Evolutionary conservation across 805 yeast genomes (phyloP).

Genomic region (Barnettozyma populi): DNA sequence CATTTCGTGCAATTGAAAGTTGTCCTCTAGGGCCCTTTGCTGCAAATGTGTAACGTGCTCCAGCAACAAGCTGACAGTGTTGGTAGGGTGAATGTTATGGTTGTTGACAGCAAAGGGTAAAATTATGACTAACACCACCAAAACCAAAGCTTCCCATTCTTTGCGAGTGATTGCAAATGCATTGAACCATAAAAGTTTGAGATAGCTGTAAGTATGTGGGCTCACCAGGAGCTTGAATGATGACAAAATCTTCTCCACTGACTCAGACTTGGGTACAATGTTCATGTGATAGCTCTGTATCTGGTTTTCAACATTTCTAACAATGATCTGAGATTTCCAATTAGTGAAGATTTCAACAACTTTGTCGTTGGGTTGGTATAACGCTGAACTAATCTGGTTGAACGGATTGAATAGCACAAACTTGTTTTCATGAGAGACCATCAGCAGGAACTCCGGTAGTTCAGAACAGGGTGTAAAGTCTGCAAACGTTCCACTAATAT

Average conservation of each 20-base stretch:
- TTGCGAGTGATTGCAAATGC: conserved; percentile 39
- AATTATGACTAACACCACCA: conserved; percentile 43
- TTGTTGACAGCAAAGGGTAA: conserved; percentile 38
- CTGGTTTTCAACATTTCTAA: conserved; percentile 5
- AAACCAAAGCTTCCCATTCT: conserved; percentile 59
- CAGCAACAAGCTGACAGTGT: conserved; percentile 11
- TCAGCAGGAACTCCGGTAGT: conserved; percentile 40
- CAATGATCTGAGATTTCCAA: conserved; percentile 16
- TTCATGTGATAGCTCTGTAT: conserved; percentile 30
- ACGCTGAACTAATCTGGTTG: conserved; percentile 39
- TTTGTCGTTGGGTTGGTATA: conserved; percentile 15
- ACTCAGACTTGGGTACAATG: conserved; percentile 39
- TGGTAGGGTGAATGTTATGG: conserved; percentile 12
- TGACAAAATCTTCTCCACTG: conserved; percentile 41
- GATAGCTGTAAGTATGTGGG: conserved; percentile 47
- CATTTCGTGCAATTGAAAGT: conserved; percentile 40
- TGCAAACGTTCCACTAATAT: conserved; percentile 27
- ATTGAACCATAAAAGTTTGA: conserved; percentile 62
- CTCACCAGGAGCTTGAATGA: conserved; percentile 51
- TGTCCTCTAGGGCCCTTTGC: conserved; percentile 23
- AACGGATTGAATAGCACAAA: conserved; percentile 52
- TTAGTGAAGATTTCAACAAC: conserved; percentile 8
- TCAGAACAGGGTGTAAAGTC: conserved; percentile 34
- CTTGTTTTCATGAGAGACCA: conserved; percentile 32
- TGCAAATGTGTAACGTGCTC: conserved; percentile 13